Conservation (phyloP, 495 filamentous ascomycete species). For the Penicillium waksmanii region DNA sequence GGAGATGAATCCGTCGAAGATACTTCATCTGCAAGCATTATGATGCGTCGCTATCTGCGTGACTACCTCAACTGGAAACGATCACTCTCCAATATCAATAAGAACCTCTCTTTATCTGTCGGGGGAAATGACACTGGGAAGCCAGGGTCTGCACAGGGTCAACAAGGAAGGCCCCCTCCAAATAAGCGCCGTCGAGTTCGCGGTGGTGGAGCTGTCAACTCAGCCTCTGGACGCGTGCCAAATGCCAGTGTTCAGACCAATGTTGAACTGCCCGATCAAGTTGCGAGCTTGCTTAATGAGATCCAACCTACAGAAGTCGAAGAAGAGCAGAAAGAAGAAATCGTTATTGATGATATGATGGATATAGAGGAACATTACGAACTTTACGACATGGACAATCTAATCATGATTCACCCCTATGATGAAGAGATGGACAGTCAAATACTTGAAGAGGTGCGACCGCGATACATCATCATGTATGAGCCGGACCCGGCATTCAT, state of each 20-base stretch:
- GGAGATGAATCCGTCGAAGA: constrained; percentile 47
- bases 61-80: constrained; percentile 92
- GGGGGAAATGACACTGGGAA: constrained; percentile 16
- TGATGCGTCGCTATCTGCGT: constrained; percentile 86
- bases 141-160: constrained; percentile 30
- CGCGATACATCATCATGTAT: constrained; percentile 97
- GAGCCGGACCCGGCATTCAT: constrained; percentile 97
- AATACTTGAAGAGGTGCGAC: constrained; percentile 88
- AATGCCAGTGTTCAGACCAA: constrained; percentile 72
- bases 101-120: constrained; percentile 56
- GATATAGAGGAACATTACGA: constrained; percentile 92
- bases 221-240: constrained; percentile 58
- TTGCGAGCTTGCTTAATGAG: constrained; percentile 65
- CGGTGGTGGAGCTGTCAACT: constrained; percentile 68
- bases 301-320: constrained; percentile 70
- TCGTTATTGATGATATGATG: constrained; percentile 79
- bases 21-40: constrained; percentile 75
- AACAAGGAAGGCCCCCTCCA: constrained; percentile 68
- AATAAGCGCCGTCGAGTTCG: constrained; percentile 91
- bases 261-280: constrained; percentile 80
- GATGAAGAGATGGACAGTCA: constrained; percentile 96
- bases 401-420: constrained; percentile 90
- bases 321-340: constrained; percentile 68
- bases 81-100: constrained; percentile 85
- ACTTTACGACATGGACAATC: constrained; percentile 87